Conservation (phyloP, 139 green algal species). For the Penium margaritaceum region DNA sequence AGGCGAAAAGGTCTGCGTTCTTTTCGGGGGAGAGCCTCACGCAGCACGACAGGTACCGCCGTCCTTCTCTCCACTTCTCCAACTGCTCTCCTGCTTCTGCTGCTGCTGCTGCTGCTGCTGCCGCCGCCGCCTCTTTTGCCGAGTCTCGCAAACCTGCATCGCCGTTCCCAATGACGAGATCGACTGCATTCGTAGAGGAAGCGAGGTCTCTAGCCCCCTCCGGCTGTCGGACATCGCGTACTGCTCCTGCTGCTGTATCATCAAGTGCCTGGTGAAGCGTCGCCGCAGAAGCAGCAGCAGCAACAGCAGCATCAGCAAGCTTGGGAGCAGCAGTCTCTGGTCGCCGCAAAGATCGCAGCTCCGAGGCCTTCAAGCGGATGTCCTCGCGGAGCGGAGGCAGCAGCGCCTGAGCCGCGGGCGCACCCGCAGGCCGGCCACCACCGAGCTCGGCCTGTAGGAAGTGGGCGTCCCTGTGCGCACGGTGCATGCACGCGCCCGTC, state of each 20-base stretch:
- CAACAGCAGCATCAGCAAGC: background rate
- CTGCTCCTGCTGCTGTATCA: too few species aligned
- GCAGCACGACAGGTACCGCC: slow-evolving; percentile 60
- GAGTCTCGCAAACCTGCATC: too few species aligned
- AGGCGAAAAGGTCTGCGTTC: slow-evolving; percentile 68
- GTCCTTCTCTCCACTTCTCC: background rate
- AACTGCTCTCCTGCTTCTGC: too few species aligned
- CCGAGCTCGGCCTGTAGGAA: too few species aligned
- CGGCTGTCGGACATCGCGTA: too few species aligned
- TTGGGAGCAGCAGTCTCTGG: background rate
- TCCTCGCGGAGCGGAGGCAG: slow-evolving; percentile 63
- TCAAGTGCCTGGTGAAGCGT: background rate
- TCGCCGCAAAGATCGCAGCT: background rate
- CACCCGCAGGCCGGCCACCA: too few species aligned
- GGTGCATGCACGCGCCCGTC: too few species aligned
- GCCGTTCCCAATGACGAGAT: too few species aligned
- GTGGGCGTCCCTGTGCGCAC: slow-evolving; percentile 14
- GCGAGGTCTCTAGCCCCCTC: background rate
- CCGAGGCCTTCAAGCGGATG: slow-evolving; percentile 47
- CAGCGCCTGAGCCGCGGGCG: slow-evolving; percentile 42
- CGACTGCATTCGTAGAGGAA: background rate
- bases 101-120: too few species aligned
- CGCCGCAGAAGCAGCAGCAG: background rate
- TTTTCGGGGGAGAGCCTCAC: slow-evolving; percentile 73
- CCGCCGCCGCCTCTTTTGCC: too few species aligned